These are phyloP conservation scores for Diplocarpon mali DNA, from an alignment of 2,329 filamentous ascomycete genomes.

Conservation along the genomic window DNA sequence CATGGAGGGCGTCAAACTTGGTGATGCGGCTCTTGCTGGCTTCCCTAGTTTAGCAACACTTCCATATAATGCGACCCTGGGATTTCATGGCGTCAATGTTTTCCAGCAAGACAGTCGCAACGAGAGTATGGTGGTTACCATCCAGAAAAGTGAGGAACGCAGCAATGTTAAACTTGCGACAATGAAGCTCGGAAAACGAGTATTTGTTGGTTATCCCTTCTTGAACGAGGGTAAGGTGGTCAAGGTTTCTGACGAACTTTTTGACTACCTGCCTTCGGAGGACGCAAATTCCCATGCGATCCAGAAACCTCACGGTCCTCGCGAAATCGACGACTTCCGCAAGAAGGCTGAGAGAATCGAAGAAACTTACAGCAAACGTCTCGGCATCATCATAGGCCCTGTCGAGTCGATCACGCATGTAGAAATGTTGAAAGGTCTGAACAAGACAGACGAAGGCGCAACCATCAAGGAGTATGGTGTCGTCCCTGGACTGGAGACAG, in stretches of 20 bases:
- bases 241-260: slow-evolving; percentile 84
- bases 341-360: slow-evolving; percentile 80
- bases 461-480: slow-evolving; percentile 86
- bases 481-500: slow-evolving; percentile 73
- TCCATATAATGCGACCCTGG: slow-evolving; percentile 69
- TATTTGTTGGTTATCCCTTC: slow-evolving; percentile 91
- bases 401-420: slow-evolving; percentile 88
- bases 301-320: slow-evolving; percentile 58
- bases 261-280: slow-evolving; percentile 67
- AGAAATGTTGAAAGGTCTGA: slow-evolving; percentile 83
- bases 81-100: slow-evolving; percentile 83
- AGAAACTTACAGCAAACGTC: slow-evolving; percentile 76
- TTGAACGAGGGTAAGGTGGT: slow-evolving; percentile 86
- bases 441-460: slow-evolving; percentile 82
- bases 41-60: slow-evolving; percentile 86
- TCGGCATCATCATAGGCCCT: slow-evolving; percentile 75
- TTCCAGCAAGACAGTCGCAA: slow-evolving; percentile 95
- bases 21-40: slow-evolving; percentile 73
- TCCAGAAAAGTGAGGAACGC: slow-evolving; percentile 62
- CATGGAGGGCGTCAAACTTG: slow-evolving; percentile 73
- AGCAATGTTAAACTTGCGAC: slow-evolving; percentile 64
- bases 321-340: slow-evolving; percentile 72
- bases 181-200: slow-evolving; percentile 69
- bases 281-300: slow-evolving; percentile 51
- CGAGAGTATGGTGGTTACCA: slow-evolving; percentile 86